Evolutionary conservation across 2,329 filamentous ascomycete species (phyloP), one percentile per base, ranked within the genome.

Genomic region (Xylariaceae sp.): DNA sequence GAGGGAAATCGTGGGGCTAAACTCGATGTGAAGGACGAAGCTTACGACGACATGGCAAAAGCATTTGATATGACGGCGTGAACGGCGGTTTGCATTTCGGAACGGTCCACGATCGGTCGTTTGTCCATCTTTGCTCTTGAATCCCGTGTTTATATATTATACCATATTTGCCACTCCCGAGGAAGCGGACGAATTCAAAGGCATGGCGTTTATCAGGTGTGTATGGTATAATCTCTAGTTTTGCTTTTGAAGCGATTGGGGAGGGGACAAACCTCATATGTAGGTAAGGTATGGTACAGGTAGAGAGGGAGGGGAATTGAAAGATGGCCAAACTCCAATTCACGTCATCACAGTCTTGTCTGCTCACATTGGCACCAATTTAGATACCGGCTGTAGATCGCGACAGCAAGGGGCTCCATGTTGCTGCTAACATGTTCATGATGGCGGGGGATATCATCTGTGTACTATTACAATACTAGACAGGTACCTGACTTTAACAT

Each of bases 11-110:
- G 34, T 15, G n/a, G 10, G 13, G 34, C 35, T 15, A 53, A 30
- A 4, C 17, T 52, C 47, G 11, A 51, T 47, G 41, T 10, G 17
- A 48, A 51, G 34, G 13, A 51, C 49, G 41, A 45, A 59, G 23
- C n/a, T 5, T 35, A 58, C 44, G 57, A 61, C 39, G 45, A 60
- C 10, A 53, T 53, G 59, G 53, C 56, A 47, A 34, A 30, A 39
- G 15, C 17, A 56, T 37, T 34, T n/a, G 50, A 54, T 59, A 57
- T 18, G 37, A 58, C 18, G 52, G 51, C 45, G 59, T 57, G 44
- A 58, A 57, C 15, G 30, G 48, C 51, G 44, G 56, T 17, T 37
- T 39, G 7, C 34, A n/a, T 48, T 44, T 53, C 4, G 18, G 17
- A 45, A 30, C 10, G 18, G 9, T 15, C 10, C 34, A 51, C 34